Evolutionary conservation across 768 basidiomycete species (phyloP), one percentile per base, ranked within the genome.

Genomic region (Tylopilus subfusipes): DNA sequence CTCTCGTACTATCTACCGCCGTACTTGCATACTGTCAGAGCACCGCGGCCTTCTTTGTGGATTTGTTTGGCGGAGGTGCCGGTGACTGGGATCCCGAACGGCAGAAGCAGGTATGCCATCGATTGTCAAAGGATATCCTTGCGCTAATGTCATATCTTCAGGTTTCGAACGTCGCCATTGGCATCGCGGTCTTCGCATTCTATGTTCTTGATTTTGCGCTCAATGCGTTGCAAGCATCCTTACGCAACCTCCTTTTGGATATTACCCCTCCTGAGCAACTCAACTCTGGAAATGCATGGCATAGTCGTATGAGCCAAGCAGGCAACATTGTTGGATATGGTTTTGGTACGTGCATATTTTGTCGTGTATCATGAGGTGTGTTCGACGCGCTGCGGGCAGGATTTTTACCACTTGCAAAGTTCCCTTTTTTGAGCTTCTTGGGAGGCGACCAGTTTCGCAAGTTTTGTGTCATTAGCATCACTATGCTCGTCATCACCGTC

Each of bases 131-230:
- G 29, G 6, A 42, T 30, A 16, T 36, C 6, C 39, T 12, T 42
- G 16, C 14, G 5, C 42, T 48, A 6, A 56, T 6, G 18, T 24
- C 13, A n/a, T 29, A 16, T 47, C 44, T 43, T 19, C 57, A 92
- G 88, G 85, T 82, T 18, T 73, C 80, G 36, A 82, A 78, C 59
- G 83, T 81, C 25, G 83, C 93, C 12, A 96, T 98, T 53, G 82
- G 78, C 47, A 82, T 98, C 48, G 97, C 95, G 2, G 82, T 99
- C 25, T 76, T 86, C 22, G 87, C 90, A 0, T 98, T 99, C 74
- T 99, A 97, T 67, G 70, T 94, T 45, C 78, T 99, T 31, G 97
- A 99, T 71, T 99, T 99, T 66, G 91, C 93, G n/a, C 79, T 99
- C 54, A 99, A 99, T 69, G 97, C 92, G 5, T 72, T 96, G 43